Evolutionary conservation across 2,329 filamentous ascomycete genomes (phyloP).

Genomic region (Penicillium expansum): DNA sequence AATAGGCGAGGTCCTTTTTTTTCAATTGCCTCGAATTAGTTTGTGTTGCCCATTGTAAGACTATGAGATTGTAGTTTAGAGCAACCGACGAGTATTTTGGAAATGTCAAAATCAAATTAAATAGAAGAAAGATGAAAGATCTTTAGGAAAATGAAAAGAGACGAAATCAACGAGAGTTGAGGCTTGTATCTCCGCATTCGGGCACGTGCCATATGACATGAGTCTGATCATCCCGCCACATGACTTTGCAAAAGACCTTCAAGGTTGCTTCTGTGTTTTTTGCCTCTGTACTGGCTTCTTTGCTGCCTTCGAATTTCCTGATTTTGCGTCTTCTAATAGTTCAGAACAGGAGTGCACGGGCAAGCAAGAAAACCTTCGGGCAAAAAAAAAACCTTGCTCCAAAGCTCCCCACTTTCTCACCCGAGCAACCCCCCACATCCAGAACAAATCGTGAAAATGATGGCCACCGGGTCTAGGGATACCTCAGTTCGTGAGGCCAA

Average conservation of each 20-base stretch:
- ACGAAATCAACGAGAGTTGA: neutral
- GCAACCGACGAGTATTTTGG: fast-evolving
- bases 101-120: no score
- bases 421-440: conserved; percentile 12
- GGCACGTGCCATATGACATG: conserved; percentile 10
- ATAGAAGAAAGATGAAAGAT: neutral
- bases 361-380: conserved; percentile 9
- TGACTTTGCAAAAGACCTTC: neutral
- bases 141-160: neutral
- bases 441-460: conserved; percentile 10
- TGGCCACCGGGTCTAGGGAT: conserved; percentile 35
- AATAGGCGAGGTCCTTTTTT: neutral
- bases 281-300: neutral
- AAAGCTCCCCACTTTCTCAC: conserved; percentile 16
- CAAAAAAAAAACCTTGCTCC: conserved; percentile 15
- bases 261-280: no score
- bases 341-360: neutral
- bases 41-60: neutral
- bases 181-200: conserved; percentile 9
- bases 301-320: neutral
- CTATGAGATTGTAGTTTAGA: neutral
- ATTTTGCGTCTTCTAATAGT: neutral
- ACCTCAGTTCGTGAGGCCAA: conserved; percentile 43
- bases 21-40: neutral
- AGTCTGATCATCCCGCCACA: conserved; percentile 10